Evolutionary conservation across 345 rosid species (phyloP).

Genomic region (Hirschfeldia incana): DNA sequence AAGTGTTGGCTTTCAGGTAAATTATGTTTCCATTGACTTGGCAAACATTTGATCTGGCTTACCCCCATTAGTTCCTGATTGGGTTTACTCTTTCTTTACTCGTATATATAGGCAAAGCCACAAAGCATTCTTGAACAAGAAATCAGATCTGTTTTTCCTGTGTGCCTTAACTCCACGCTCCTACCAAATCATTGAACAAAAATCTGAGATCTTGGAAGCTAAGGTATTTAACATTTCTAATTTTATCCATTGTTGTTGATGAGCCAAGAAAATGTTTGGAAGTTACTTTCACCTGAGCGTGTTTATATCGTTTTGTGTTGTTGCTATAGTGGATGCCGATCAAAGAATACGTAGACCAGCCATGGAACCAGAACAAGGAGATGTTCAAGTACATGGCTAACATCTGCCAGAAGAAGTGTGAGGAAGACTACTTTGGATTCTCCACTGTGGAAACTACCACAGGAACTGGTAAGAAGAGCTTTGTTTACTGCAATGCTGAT

Average conservation of each 20-base stretch:
- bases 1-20: conserved; percentile 70
- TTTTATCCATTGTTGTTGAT: neutral
- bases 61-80: conserved; percentile 2
- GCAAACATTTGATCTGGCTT: conserved; percentile 7
- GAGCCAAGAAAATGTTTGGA: neutral
- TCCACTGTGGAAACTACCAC: conserved; percentile 44
- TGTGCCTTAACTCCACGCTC: conserved; percentile 55
- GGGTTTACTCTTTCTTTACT: neutral
- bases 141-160: conserved; percentile 61
- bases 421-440: conserved; percentile 53
- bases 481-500: conserved; percentile 54
- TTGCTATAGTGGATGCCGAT: conserved; percentile 68
- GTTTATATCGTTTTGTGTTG: neutral
- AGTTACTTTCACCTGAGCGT: neutral
- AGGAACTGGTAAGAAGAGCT: conserved; percentile 48
- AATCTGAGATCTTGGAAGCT: conserved; percentile 59
- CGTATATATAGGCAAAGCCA: conserved; percentile 63
- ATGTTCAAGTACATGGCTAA: conserved; percentile 53
- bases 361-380: conserved; percentile 44
- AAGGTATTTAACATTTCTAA: conserved; percentile 44
- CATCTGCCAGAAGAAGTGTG: conserved; percentile 55
- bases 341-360: conserved; percentile 63
- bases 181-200: conserved; percentile 51
- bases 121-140: conserved; percentile 45
- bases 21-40: neutral